phyloP scores from a whole-genome alignment of 768 basidiomycete species.

The Dioszegia aurantiaca region DNA sequence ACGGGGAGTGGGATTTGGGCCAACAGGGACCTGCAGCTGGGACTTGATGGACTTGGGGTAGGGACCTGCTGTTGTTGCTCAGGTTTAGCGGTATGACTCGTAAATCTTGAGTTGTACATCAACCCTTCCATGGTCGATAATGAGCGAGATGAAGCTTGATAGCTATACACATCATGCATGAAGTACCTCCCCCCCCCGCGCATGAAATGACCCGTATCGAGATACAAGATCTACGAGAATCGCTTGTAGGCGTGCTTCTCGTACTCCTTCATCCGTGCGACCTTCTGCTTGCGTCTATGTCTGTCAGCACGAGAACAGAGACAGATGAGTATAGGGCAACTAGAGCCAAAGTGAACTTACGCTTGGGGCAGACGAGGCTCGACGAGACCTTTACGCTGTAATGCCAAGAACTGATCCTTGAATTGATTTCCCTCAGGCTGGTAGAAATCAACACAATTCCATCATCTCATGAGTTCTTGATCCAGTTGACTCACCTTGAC shows the following conservation, averaged over 20 bases:
- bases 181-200: no score
- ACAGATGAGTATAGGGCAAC: background rate
- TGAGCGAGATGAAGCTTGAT: no score
- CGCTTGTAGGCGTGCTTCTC: slow-evolving; percentile 54
- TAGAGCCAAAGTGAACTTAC: slow-evolving; percentile 55
- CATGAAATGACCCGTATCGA: no score
- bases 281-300: slow-evolving; percentile 29
- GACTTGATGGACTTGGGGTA: background rate
- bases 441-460: no score
- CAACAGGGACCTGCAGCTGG: background rate
- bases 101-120: no score
- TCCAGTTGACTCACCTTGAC: slow-evolving; percentile 68
- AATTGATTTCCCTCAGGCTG: slow-evolving; percentile 93
- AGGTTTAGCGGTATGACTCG: no score
- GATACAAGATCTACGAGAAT: slow-evolving; percentile 48
- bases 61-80: no score
- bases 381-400: slow-evolving; percentile 81
- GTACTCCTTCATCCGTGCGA: slow-evolving; percentile 43
- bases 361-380: slow-evolving; percentile 79
- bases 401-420: slow-evolving; percentile 77
- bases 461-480: background rate
- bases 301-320: slow-evolving; percentile 16
- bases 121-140: no score
- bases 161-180: no score
- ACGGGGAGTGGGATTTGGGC: slow-evolving; percentile 16